phyloP scores from a whole-genome alignment of 129 eudicot species.

The Ambrosia artemisiifolia region DNA sequence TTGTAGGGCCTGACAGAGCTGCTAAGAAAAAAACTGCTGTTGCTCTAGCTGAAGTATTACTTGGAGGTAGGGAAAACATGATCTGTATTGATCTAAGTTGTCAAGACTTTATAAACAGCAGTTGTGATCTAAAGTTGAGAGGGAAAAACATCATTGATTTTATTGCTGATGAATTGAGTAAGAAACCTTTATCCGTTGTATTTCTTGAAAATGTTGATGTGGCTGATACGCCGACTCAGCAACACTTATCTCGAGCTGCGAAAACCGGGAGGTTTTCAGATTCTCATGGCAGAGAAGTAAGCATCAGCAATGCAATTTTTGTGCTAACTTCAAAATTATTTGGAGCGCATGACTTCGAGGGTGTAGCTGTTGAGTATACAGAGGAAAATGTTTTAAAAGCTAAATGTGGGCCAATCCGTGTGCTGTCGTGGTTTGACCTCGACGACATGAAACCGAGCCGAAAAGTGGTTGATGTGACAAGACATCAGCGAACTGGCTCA shows the following conservation, averaged over 20 bases:
- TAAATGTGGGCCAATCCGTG: conserved; percentile 43
- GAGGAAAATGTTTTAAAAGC: conserved; percentile 56
- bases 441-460: conserved; percentile 35
- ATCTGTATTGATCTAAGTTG: conserved; percentile 52
- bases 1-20: conserved; percentile 59
- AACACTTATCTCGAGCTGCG: conserved; percentile 57
- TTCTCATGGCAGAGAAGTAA: conserved; percentile 73
- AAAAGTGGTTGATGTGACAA: conserved; percentile 15
- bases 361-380: conserved; percentile 7
- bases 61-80: conserved; percentile 57
- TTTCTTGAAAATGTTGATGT: conserved; percentile 62
- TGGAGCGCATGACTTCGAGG: conserved; percentile 21
- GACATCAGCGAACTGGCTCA: conserved; percentile 9
- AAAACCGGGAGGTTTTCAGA: conserved; percentile 60
- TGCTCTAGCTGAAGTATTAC: conserved; percentile 63
- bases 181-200: conserved; percentile 63
- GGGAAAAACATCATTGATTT: conserved; percentile 67
- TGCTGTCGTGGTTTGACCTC: conserved; percentile 52
- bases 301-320: conserved; percentile 57
- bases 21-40: conserved; percentile 59
- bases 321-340: conserved; percentile 39
- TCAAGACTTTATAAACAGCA: conserved; percentile 29
- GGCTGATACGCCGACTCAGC: conserved; percentile 61
- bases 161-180: conserved; percentile 64
- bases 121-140: conserved; percentile 40